These are phyloP conservation scores for Yamadazyma songkhlaensis DNA, from an alignment of 1,139 yeast genomes.

Conservation along the genomic window DNA sequence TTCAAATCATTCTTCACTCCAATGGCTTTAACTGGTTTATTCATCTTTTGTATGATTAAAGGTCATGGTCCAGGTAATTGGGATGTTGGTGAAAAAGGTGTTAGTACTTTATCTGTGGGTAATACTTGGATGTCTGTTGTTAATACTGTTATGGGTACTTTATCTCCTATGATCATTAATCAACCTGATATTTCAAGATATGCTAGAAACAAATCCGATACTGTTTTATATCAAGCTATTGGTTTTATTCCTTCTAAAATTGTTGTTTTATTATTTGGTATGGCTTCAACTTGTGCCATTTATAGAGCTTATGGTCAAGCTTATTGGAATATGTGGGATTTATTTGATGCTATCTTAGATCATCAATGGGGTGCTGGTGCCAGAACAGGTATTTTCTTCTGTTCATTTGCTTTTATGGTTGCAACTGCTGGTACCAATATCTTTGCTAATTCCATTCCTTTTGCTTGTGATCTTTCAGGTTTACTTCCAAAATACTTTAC, in stretches of 20 bases:
- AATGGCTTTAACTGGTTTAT: constrained; percentile 14
- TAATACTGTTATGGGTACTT: constrained; percentile 15
- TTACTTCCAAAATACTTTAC: constrained; percentile 15
- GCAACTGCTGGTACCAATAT: constrained; percentile 18
- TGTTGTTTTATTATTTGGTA: constrained; percentile 12
- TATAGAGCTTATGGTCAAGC: constrained; percentile 14
- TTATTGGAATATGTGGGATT: constrained; percentile 17
- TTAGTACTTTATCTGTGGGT: constrained; percentile 8
- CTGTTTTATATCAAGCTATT: constrained; percentile 14
- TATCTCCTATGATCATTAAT: constrained; percentile 16
- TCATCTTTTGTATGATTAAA: constrained; percentile 13
- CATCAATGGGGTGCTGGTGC: constrained; percentile 16
- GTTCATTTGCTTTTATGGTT: constrained; percentile 12
- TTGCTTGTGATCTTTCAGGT: constrained; percentile 16
- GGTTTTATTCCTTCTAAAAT: constrained; percentile 16
- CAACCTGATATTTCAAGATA: constrained; percentile 16
- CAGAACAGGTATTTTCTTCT: constrained; percentile 14
- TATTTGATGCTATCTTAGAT: constrained; percentile 14
- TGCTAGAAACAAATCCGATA: constrained; percentile 14
- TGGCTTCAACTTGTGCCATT: constrained; percentile 12
- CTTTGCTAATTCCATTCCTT: constrained; percentile 17
- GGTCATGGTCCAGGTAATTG: constrained; percentile 16
- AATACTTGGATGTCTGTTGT: constrained; percentile 15
- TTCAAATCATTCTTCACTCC: constrained; percentile 14
- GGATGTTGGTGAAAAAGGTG: constrained; percentile 10